These are phyloP conservation scores for Raffaelea deltoideospora DNA, from an alignment of 2,329 filamentous ascomycete species.

Conservation along the genomic window DNA sequence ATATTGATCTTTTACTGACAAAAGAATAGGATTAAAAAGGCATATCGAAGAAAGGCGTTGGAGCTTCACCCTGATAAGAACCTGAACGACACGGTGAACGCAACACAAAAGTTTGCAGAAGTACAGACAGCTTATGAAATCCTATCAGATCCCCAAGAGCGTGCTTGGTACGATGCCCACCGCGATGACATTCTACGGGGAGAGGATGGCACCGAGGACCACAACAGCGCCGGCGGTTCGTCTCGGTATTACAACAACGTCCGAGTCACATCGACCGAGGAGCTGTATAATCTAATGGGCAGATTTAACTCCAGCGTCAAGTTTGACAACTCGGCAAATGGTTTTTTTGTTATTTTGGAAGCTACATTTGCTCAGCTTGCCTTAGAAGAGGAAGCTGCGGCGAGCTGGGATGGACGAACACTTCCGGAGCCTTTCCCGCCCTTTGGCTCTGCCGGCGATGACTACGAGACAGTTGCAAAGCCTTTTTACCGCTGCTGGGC, in stretches of 20 bases:
- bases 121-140: conserved; percentile 89
- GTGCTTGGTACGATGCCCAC: conserved; percentile 96
- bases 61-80: conserved; percentile 94
- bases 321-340: conserved; percentile 63
- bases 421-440: conserved; percentile 50
- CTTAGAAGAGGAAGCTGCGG: conserved; percentile 63
- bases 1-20: too few species aligned
- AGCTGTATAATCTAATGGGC: conserved; percentile 63
- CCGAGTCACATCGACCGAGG: conserved; percentile 62
- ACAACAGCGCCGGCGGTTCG: conserved; percentile 20
- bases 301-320: conserved; percentile 66
- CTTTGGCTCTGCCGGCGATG: conserved; percentile 65
- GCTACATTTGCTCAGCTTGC: conserved; percentile 69
- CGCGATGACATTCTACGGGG: conserved; percentile 68
- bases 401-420: conserved; percentile 48
- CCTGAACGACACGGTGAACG: conserved; percentile 63
- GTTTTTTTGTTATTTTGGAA: conserved; percentile 71
- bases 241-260: conserved; percentile 42
- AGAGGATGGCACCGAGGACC: conserved; percentile 28
- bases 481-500: conserved; percentile 72
- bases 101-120: conserved; percentile 78
- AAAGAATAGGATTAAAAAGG: conserved; percentile 63
- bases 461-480: conserved; percentile 61
- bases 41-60: conserved; percentile 78
- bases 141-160: conserved; percentile 88